A percentile compares a stretch with the other conserved stretches of the same genome.
phyloP scores from a whole-genome alignment of 2,329 filamentous ascomycete genomes.

The Sporothrix mexicana region DNA sequence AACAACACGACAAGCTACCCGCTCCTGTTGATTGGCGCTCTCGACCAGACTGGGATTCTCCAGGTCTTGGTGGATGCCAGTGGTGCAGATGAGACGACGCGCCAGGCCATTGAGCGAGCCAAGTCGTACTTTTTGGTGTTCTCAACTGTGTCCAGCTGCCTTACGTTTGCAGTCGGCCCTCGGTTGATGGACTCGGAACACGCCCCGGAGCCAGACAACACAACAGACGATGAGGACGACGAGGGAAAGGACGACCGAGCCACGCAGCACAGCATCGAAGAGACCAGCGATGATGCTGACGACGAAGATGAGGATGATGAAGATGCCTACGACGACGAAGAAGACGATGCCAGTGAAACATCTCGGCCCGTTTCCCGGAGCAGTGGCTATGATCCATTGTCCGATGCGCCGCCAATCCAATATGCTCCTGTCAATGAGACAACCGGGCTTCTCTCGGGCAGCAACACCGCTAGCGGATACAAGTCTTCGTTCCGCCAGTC shows the following conservation, averaged over 20 bases:
- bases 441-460: conserved; percentile 54
- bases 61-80: conserved; percentile 51
- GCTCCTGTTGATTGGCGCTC: conserved; percentile 51
- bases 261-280: no score
- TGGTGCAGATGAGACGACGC: conserved; percentile 46
- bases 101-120: conserved; percentile 60
- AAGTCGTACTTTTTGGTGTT: conserved; percentile 71
- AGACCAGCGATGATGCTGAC: not conserved
- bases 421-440: conserved; percentile 48
- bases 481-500: conserved; percentile 16
- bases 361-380: conserved; percentile 8
- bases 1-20: conserved; percentile 57
- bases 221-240: conserved; percentile 22
- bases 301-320: not conserved
- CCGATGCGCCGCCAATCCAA: not conserved
- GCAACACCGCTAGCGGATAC: not conserved
- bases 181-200: conserved; percentile 58
- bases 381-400: conserved; percentile 34
- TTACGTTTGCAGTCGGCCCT: conserved; percentile 69
- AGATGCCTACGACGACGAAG: not conserved
- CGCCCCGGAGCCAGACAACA: conserved; percentile 43
- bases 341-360: not conserved
- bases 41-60: conserved; percentile 61
- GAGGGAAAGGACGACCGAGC: conserved; percentile 5
- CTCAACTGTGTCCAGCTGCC: conserved; percentile 65